Percentiles rank a stretch among this genome's conserved stretches.
These are phyloP conservation scores for Hyphodiscus sp. DNA, from an alignment of 2,329 filamentous ascomycete species.

Conservation along the genomic window DNA sequence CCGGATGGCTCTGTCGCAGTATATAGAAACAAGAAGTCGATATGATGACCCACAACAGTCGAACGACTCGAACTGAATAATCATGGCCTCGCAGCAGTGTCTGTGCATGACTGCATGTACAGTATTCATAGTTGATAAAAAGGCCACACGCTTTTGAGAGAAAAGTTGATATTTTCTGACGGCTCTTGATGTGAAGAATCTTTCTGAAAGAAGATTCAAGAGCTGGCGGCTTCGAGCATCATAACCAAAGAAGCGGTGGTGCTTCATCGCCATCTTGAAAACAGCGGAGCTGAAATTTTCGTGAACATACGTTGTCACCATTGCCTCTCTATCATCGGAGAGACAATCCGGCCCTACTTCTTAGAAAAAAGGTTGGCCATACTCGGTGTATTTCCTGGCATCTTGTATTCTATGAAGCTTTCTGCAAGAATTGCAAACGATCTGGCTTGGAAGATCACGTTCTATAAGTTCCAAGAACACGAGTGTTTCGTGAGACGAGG, in stretches of 20 bases:
- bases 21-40: too few species aligned
- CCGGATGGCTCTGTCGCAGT: too few species aligned
- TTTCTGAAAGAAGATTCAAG: constrained; percentile 8
- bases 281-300: constrained; percentile 11
- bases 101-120: too few species aligned
- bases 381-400: constrained; percentile 7
- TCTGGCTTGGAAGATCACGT: constrained; percentile 7
- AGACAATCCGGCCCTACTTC: constrained; percentile 3
- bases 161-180: too few species aligned
- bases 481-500: constrained; percentile 7
- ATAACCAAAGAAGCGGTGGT: constrained; percentile 9
- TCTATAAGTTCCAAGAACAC: constrained; percentile 14
- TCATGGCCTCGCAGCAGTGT: too few species aligned
- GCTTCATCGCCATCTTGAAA: constrained; percentile 17
- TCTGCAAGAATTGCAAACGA: constrained; percentile 12
- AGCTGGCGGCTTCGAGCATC: constrained; percentile 10
- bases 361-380: not conserved
- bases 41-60: too few species aligned
- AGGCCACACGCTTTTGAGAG: constrained; percentile 10
- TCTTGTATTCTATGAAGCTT: constrained; percentile 12
- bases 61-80: too few species aligned
- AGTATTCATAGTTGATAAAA: too few species aligned
- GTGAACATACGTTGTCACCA: constrained; percentile 3
- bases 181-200: not conserved
- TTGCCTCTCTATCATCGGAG: constrained; percentile 1